phyloP scores from a whole-genome alignment of 164 flowering plant genomes.

The Stephania japonica region DNA sequence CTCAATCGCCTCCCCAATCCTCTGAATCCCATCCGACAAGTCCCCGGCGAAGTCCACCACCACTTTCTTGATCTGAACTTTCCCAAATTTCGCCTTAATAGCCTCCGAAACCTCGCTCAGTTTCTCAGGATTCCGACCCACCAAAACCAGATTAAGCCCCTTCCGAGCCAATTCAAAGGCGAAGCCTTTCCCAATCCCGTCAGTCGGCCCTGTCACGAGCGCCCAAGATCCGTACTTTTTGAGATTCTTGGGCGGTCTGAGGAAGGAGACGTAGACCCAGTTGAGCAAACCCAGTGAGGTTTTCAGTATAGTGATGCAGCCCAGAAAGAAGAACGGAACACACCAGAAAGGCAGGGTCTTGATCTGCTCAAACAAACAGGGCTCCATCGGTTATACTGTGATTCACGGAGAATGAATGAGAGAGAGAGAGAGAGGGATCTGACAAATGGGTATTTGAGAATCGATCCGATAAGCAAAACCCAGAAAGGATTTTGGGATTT shows the following conservation, averaged over 20 bases:
- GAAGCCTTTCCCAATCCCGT: slow-evolving; percentile 87
- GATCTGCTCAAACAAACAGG: slow-evolving; percentile 17
- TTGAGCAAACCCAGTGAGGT: slow-evolving; percentile 29
- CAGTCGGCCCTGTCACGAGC: slow-evolving; percentile 81
- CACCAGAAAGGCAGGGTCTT: slow-evolving; percentile 41
- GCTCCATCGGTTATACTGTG: slow-evolving; percentile 4
- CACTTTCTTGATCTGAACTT: slow-evolving; percentile 51
- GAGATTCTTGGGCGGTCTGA: slow-evolving; percentile 75
- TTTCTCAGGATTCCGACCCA: slow-evolving; percentile 71
- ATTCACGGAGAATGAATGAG: background rate
- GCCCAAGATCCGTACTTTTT: slow-evolving; percentile 95
- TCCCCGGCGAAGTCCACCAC: slow-evolving; percentile 80
- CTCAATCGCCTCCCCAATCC: slow-evolving; percentile 47
- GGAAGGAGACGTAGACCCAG: slow-evolving; percentile 64
- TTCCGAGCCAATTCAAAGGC: slow-evolving; percentile 76
- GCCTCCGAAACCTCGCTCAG: slow-evolving; percentile 47
- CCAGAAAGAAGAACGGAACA: slow-evolving; percentile 38
- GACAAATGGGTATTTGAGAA: slow-evolving; percentile 7
- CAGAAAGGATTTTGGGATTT: slow-evolving; percentile 3
- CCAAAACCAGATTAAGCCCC: slow-evolving; percentile 67
- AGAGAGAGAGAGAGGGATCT: background rate
- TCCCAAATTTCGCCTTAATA: slow-evolving; percentile 38
- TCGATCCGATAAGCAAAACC: slow-evolving; percentile 7
- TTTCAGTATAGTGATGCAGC: slow-evolving; percentile 33
- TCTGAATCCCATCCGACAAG: slow-evolving; percentile 49